These are phyloP conservation scores for Pythium insidiosum DNA, from an alignment of 352 stramenopile genomes.

Conservation along the genomic window DNA sequence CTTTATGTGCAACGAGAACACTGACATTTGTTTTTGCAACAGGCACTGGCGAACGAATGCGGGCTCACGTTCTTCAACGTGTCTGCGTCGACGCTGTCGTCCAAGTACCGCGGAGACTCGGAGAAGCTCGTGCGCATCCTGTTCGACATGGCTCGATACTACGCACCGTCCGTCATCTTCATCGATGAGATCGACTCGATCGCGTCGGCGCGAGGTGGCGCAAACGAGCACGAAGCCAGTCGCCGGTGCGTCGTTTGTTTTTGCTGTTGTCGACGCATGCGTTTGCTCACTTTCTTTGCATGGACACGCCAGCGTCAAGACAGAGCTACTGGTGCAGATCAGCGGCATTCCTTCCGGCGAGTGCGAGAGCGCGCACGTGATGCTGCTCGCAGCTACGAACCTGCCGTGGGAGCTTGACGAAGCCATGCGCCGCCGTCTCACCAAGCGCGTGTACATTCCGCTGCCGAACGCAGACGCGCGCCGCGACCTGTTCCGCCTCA, in stretches of 20 bases:
- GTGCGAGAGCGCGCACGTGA: slow-evolving; percentile 47
- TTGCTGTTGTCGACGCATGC: background rate
- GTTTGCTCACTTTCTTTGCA: background rate
- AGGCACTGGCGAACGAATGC: slow-evolving; percentile 92
- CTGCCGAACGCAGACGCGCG: slow-evolving; percentile 29
- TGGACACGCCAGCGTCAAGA: slow-evolving; percentile 84
- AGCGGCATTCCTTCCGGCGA: slow-evolving; percentile 85
- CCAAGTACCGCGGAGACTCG: slow-evolving; percentile 92
- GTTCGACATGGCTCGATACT: slow-evolving; percentile 98
- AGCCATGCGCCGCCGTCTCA: slow-evolving; percentile 91
- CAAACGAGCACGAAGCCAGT: slow-evolving; percentile 82
- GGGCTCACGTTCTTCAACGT: slow-evolving; percentile 99
- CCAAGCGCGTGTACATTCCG: slow-evolving; percentile 92
- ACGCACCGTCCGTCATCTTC: slow-evolving; percentile 97
- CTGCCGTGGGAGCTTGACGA: slow-evolving; percentile 96
- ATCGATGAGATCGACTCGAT: slow-evolving; percentile 98
- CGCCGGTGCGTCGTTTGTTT: slow-evolving; percentile 29
- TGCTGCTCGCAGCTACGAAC: slow-evolving; percentile 95
- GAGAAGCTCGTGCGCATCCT: slow-evolving; percentile 96
- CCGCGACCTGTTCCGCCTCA: slow-evolving; percentile 25
- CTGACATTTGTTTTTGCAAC: no score
- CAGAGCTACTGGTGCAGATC: slow-evolving; percentile 97
- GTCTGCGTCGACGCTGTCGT: slow-evolving; percentile 83
- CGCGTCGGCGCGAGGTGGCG: slow-evolving; percentile 51
- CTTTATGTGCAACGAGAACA: no score